phyloP scores from a whole-genome alignment of 2,329 filamentous ascomycete species.

The Arthrobotrys megalospora region DNA sequence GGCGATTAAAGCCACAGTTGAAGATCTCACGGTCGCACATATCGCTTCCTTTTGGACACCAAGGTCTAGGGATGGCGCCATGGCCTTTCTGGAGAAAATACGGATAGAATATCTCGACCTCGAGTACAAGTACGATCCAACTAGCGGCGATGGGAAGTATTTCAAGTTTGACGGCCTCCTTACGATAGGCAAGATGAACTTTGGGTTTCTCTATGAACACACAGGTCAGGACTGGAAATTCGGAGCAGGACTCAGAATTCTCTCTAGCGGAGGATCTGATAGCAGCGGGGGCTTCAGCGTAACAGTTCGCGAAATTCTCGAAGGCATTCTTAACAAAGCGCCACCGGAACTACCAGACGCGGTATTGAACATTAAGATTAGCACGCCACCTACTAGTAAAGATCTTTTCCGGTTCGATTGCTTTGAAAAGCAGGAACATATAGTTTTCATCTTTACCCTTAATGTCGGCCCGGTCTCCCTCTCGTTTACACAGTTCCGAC shows the following conservation, averaged over 20 bases:
- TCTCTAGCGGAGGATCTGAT: no score
- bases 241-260: background rate
- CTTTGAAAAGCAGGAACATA: slow-evolving; percentile 5
- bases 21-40: slow-evolving; percentile 8
- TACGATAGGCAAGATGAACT: slow-evolving; percentile 56
- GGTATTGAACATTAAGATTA: background rate
- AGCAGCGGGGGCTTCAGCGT: no score
- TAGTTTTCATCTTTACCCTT: background rate
- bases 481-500: slow-evolving; percentile 18
- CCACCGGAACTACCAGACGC: slow-evolving; percentile 26
- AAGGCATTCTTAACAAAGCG: no score
- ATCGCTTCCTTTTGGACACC: slow-evolving; percentile 16
- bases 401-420: background rate
- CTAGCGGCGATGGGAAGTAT: background rate
- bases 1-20: background rate
- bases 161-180: slow-evolving; percentile 63
- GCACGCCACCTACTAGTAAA: background rate
- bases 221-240: slow-evolving; percentile 48
- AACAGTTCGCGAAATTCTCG: no score
- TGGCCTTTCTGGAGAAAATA: slow-evolving; percentile 15
- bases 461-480: background rate
- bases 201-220: slow-evolving; percentile 61
- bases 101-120: slow-evolving; percentile 1
- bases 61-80: background rate
- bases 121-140: background rate